Evolutionary conservation across 148 eudicot species (phyloP), one percentile per base, ranked within the genome.

Genomic region (Fallopia convolvulus): DNA sequence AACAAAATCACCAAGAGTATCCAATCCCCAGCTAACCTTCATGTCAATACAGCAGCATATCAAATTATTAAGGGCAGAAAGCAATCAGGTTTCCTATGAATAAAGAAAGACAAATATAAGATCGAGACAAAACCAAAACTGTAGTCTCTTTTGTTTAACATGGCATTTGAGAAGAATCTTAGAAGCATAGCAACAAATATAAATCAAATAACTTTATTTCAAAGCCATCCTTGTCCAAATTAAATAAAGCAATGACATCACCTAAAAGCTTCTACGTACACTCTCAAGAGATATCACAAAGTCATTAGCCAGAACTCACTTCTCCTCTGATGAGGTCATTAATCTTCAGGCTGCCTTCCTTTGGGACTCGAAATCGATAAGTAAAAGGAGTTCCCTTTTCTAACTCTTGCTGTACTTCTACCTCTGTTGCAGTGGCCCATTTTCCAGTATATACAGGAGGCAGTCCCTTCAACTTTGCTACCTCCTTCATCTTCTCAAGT

Each of bases 1-100:
- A 73, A 95, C 99, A 81, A 95, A 95, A 87, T 95, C 99, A 83
- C 99, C 99, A 79, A 95, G 97, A 56, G 99, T 95, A 84, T 95
- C 86, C 80, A 85, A 84, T 79, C 81, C 90, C 99, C 99, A 95
- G 75, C 86, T 87, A 83, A 95, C 99, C 99, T 94, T 87, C 86
- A 94, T 72, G 75, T 65, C 84, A 86, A 85, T 84, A 87, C 79
- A 84, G 88, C 81, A 85, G 84, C 78, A 81, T 86, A 81, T 89
- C 40, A 15, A 42, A 4, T 36, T 36, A 36, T 2, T 36, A 36
- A 36, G 39, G 39, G 39, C 4, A 36, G 39, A 36, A 36, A 36
- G 39, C 39, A 36, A 36, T 36, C 39, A 36, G 39, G 4, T 36
- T n/a, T 65, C 70, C 70, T 32, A 65, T 20, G 5, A 23, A 58